These are phyloP conservation scores for Infundibulicybe gibba DNA, from an alignment of 768 basidiomycete genomes.

Conservation along the genomic window DNA sequence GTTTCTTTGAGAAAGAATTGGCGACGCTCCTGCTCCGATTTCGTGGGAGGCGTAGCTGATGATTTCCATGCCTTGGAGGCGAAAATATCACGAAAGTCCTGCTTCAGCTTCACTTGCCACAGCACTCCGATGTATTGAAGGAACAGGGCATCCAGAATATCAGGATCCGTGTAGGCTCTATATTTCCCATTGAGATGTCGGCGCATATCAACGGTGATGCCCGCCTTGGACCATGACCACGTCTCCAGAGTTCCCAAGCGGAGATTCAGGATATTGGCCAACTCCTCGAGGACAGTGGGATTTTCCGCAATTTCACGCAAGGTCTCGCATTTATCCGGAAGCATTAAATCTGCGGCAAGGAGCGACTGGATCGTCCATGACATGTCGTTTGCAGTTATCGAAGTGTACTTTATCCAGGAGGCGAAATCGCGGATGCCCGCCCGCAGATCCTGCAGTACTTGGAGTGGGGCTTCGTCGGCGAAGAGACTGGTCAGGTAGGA, in stretches of 20 bases:
- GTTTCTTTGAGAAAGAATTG: conserved; percentile 14
- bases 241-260: conserved; percentile 33
- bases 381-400: conserved; percentile 22
- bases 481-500: conserved; percentile 36
- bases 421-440: conserved; percentile 24
- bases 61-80: conserved; percentile 32
- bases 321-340: conserved; percentile 34
- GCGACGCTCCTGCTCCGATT: conserved; percentile 13
- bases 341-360: conserved; percentile 32
- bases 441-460: conserved; percentile 26
- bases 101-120: conserved; percentile 37
- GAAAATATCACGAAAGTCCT: conserved; percentile 22
- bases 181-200: conserved; percentile 47
- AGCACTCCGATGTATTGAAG: conserved; percentile 39
- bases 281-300: conserved; percentile 30
- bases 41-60: conserved; percentile 8
- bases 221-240: conserved; percentile 43
- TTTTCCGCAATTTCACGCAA: conserved; percentile 39
- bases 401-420: conserved; percentile 16
- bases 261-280: conserved; percentile 44
- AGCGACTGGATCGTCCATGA: conserved; percentile 27
- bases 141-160: conserved; percentile 41
- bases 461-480: conserved; percentile 23
- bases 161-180: conserved; percentile 45
- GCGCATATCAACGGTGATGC: conserved; percentile 39